Evolutionary conservation across 108 stramenopile species (phyloP).

Genomic region (Fragilaria radians): DNA sequence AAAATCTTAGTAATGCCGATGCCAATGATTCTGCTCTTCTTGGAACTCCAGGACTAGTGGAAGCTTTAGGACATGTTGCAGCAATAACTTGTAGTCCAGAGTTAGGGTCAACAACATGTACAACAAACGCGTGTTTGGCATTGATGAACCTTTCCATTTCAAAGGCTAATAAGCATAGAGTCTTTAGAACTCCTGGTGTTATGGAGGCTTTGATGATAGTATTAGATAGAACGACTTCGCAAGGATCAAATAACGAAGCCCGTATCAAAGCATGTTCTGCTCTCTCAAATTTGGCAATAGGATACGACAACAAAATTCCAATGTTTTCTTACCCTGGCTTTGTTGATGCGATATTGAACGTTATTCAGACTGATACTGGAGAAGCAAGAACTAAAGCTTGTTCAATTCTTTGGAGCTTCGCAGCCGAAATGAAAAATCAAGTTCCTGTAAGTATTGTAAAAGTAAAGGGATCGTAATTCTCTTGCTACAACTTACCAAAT

Average conservation of each 20-base stretch:
- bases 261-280: constrained; percentile 87
- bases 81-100: constrained; percentile 59
- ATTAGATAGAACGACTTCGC: constrained; percentile 61
- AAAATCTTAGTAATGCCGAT: constrained; percentile 85
- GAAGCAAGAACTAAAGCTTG: constrained; percentile 88
- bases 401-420: constrained; percentile 89
- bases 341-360: constrained; percentile 77
- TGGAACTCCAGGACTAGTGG: constrained; percentile 72
- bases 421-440: constrained; percentile 91
- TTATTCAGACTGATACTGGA: constrained; percentile 77
- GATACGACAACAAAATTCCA: constrained; percentile 91
- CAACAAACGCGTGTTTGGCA: constrained; percentile 83
- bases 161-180: constrained; percentile 83
- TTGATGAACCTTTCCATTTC: constrained; percentile 85
- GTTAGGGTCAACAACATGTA: constrained; percentile 73
- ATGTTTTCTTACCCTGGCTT: constrained; percentile 89
- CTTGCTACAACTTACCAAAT: not conserved
- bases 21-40: constrained; percentile 81
- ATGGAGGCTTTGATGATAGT: constrained; percentile 90
- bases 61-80: constrained; percentile 74
- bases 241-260: constrained; percentile 64
- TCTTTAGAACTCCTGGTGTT: constrained; percentile 79
- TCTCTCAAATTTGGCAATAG: constrained; percentile 82
- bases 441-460: constrained; percentile 71
- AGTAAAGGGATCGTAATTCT: too few relatives aligned